Evolutionary conservation across 2,329 filamentous ascomycete genomes (phyloP), one percentile per base, ranked within the genome.

Genomic region (Beauveria rudraprayagi): DNA sequence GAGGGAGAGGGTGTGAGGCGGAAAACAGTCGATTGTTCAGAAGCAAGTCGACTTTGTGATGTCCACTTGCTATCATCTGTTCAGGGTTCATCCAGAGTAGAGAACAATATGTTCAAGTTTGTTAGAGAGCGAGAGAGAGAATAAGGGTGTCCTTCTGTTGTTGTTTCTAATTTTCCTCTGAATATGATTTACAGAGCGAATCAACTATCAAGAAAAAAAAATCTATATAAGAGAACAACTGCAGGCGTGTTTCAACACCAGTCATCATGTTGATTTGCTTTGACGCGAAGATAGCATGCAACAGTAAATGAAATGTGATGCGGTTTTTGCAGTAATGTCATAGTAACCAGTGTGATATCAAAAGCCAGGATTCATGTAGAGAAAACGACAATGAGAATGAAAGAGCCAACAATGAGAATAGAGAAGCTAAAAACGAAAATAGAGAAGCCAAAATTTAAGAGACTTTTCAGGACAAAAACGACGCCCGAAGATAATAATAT

Each of bases 161-260:
- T 37, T 56, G 26, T 19, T 56, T 37, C 22, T 56, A 46, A n/a
- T 56, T 40, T 37, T 34, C 7, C 52, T 43, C 34, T 55, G 24
- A 47, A 59, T 17, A 40, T 26, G 50, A 3, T 53, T 47, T 57
- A 46, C 47, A 48, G 50, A 53, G 44, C 57, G 40, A 53, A 47
- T 62, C 43, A 54, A 57, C 47, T 54, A 26, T 43, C 53, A 56
- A 19, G 34, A 54, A 51, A 62, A 51, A 62, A 43, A 30, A 37
- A 51, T 22, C n/a, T 17, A 48, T 41, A 60, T 40, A 55, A 60
- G 40, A 55, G 16, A 17, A 28, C 11, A 37, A 37, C 19, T 26
- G 10, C 10, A 5, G 16, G 16, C 37, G 7, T 7, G 22, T 26
- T 17, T 2, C 2, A 37, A 16, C 34, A 37, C 34, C 34, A 16